Evolutionary conservation across 345 rosid species (phyloP), one percentile per base, ranked within the genome.

Genomic region (Populus pruinosa): DNA sequence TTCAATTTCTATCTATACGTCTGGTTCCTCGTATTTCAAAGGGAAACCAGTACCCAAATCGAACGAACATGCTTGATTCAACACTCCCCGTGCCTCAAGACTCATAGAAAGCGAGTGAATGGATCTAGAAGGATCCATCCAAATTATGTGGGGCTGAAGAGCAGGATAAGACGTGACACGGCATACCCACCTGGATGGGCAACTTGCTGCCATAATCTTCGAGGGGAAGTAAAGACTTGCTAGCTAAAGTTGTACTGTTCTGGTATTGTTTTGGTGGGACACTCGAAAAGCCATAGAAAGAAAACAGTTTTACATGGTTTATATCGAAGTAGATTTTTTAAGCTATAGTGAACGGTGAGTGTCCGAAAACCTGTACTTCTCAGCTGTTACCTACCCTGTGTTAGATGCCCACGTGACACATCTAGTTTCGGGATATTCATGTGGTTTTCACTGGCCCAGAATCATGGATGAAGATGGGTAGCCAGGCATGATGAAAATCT

Each of bases 81-180:
- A 14, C 18, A 11, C 9, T 31, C 35, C 39, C 69, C 6, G 1
- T 41, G 13, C n/a, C 21, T 20, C 25, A 7, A 2, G 2, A 59
- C 5, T 59, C 27, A 21, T 4, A 55, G 61, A 17, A 55, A 17
- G 14, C 61, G 18, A 55, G n/a, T 23, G 41, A 12, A 38, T 35
- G 65, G 31, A 73, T 76, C 76, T 53, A 56, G 78, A 81, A 78
- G 43, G 21, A 29, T n/a, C 73, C 75, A 38, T 36, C 66, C 59
- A 3, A 13, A 20, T 29, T 44, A 6, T 16, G 13, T 21, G 33
- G 33, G 14, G 0, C 21, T 18, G 2, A 14, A 33, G 8, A 14
- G 44, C 11, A 39, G 50, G 50, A 13, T 44, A 2, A 44, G 11
- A 44, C 41, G 44, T 5, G 75, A 35, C 31, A 25, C n/a, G n/a